Base-by-base conservation (phyloP, 257 asterid genomes). In the Osmanthus fragrans region DNA sequence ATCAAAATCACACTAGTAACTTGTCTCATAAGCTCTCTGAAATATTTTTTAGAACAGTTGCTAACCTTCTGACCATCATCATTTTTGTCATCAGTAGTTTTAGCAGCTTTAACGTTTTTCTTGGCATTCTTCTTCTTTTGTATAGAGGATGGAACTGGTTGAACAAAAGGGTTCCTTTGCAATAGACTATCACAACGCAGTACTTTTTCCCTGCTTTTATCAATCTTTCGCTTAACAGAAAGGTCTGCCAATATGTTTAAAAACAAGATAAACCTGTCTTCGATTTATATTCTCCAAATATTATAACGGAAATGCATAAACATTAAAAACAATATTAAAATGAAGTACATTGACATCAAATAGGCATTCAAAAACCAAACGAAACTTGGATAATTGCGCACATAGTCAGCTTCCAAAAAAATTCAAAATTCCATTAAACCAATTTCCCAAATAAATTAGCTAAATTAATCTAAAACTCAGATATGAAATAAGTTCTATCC, bases 141-240 rank as follows among this genome's bases (percentile, higher is more conserved):
- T 54, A 71, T 78, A 12, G 97, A 93, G 19, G 97, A 88, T 9
- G 97, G 98, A 75, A 93, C 75, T 30, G 96, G 85, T 82, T 93
- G 79, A 76, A 93, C 79, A 81, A 90, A 93, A 47, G 94, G 91
- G 79, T 93, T 96, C 75, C 87, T 89, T 84, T 92, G 96, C 80
- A 96, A 79, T 78, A 96, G 25, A 83, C 97, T 96, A 23, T 96
- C 97, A 79, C 81, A 84, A 12, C 88, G 90, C 64, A 96, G 88
- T 32, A 92, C 96, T 79, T 87, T 90, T 54, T 89, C 94, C 83
- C 97, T 83, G 79, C 79, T 88, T 80, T 93, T 96, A 80, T 96
- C 98, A 80, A 96, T 93, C 90, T 93, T 96, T 27, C 94, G 87
- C 83, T 85, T 92, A 54, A 82, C 91, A 72, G 98, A 85, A 78